These are phyloP conservation scores for Boletus fagicola DNA, from an alignment of 768 basidiomycete genomes.

Conservation along the genomic window DNA sequence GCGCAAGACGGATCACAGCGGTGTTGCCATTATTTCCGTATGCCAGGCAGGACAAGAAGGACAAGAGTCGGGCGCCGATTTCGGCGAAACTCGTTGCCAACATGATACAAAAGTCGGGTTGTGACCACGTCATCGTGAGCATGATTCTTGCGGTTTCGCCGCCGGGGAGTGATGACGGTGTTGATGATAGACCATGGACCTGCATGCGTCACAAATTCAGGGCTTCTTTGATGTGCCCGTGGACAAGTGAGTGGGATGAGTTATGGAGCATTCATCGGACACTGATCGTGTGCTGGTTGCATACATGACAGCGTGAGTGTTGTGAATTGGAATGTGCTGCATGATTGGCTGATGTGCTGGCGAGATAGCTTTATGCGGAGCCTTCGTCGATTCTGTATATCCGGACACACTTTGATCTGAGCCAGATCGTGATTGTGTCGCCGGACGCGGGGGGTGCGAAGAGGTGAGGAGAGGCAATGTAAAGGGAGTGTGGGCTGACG, in stretches of 20 bases:
- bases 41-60: slow-evolving; percentile 97
- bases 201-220: slow-evolving; percentile 98
- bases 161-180: slow-evolving; percentile 4
- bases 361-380: slow-evolving; percentile 82
- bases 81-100: slow-evolving; percentile 98
- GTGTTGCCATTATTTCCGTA: slow-evolving; percentile 97
- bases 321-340: slow-evolving; percentile 1
- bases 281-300: slow-evolving; percentile 16
- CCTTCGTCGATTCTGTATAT: slow-evolving; percentile 95
- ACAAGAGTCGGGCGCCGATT: slow-evolving; percentile 97
- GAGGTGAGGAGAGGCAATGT: slow-evolving; percentile 50
- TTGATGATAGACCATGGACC: slow-evolving; percentile 83
- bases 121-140: slow-evolving; percentile 96
- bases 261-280: not conserved
- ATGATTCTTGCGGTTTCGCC: not conserved
- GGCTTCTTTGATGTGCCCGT: slow-evolving; percentile 99
- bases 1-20: slow-evolving; percentile 96
- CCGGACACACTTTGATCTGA: slow-evolving; percentile 82
- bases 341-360: slow-evolving; percentile 23
- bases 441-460: slow-evolving; percentile 99
- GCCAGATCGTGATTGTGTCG: slow-evolving; percentile 90
- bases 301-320: slow-evolving; percentile 48
- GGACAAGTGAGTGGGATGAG: slow-evolving; percentile 78
- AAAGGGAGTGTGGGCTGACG: slow-evolving; percentile 14
- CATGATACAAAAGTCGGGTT: slow-evolving; percentile 89